Conservation (phyloP, 2,329 filamentous ascomycete species). For the Thermomyces lanuginosus region DNA sequence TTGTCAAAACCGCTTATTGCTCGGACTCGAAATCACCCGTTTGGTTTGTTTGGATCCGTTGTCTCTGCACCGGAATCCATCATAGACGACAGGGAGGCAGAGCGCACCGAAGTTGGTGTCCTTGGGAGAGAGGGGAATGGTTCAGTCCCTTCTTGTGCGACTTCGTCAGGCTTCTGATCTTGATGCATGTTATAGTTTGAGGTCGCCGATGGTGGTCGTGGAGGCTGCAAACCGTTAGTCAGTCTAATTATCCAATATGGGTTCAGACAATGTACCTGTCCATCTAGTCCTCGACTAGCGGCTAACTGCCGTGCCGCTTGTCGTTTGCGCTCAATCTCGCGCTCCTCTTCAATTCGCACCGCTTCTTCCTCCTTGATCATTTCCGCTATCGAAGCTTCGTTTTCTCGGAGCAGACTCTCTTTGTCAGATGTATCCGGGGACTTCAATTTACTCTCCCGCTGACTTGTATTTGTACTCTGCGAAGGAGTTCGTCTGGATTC, state of each 20-base stretch:
- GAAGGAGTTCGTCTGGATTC: slow-evolving; percentile 34
- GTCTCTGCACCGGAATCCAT: neutral
- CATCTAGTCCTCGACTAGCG: slow-evolving; percentile 34
- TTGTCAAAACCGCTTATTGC: too few species aligned
- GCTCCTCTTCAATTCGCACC: slow-evolving; percentile 39
- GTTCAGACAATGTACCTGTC: too few species aligned
- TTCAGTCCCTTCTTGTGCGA: slow-evolving; percentile 12
- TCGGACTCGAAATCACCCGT: too few species aligned
- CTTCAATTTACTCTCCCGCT: slow-evolving; percentile 15
- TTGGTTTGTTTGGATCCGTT: neutral
- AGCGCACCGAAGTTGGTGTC: slow-evolving; percentile 7
- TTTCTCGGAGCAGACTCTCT: slow-evolving; percentile 15
- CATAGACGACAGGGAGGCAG: slow-evolving; percentile 1
- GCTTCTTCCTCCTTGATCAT: slow-evolving; percentile 42
- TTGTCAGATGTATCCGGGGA: slow-evolving; percentile 12
- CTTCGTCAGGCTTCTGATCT: slow-evolving; percentile 6
- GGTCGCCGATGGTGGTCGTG: slow-evolving; percentile 1
- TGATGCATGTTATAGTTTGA: slow-evolving; percentile 2
- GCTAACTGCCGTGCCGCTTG: slow-evolving; percentile 41
- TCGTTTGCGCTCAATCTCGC: slow-evolving; percentile 36
- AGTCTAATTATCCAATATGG: slow-evolving; percentile 2
- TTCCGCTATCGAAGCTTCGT: slow-evolving; percentile 36
- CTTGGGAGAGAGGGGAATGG: slow-evolving; percentile 20
- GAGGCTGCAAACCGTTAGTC: neutral
- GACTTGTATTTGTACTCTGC: slow-evolving; percentile 22